Evolutionary conservation across 352 stramenopile genomes (phyloP).

Genomic region (Phytophthora rubi): DNA sequence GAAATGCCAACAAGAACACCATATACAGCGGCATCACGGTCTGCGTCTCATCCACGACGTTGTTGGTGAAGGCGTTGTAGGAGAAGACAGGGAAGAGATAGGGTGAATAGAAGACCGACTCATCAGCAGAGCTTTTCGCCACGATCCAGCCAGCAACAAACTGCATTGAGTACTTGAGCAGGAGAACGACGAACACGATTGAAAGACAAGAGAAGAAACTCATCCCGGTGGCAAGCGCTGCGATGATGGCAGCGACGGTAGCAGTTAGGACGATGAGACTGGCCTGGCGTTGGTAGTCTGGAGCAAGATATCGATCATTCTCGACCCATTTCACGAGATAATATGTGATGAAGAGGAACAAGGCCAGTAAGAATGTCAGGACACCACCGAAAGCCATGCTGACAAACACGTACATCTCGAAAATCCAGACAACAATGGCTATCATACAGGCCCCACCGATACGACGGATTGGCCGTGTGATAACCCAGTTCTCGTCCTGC

Average conservation of each 20-base stretch:
- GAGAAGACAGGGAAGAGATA: slow-evolving; percentile 93
- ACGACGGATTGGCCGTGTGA: slow-evolving; percentile 56
- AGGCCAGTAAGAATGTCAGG: slow-evolving; percentile 60
- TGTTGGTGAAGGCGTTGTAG: slow-evolving; percentile 92
- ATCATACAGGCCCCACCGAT: slow-evolving; percentile 21
- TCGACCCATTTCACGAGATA: slow-evolving; percentile 87
- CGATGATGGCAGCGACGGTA: slow-evolving; percentile 48
- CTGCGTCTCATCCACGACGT: slow-evolving; percentile 88
- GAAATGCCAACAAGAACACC: slow-evolving; percentile 72
- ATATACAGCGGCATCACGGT: slow-evolving; percentile 76
- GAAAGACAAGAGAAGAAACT: slow-evolving; percentile 88
- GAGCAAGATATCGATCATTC: slow-evolving; percentile 84
- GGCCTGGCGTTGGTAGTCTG: slow-evolving; percentile 59
- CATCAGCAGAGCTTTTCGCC: slow-evolving; percentile 45
- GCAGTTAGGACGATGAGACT: slow-evolving; percentile 46
- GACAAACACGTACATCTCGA: slow-evolving; percentile 81
- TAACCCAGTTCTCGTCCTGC: slow-evolving; percentile 74
- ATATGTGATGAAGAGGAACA: slow-evolving; percentile 79
- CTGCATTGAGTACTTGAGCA: slow-evolving; percentile 75
- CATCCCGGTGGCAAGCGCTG: slow-evolving; percentile 55
- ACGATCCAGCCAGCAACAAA: slow-evolving; percentile 75
- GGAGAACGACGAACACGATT: slow-evolving; percentile 82
- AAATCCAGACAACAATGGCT: slow-evolving; percentile 67
- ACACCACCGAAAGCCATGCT: slow-evolving; percentile 58
- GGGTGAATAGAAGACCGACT: slow-evolving; percentile 84